Base-by-base conservation (phyloP, 2,329 filamentous ascomycete genomes). In the Neonectria magnoliae region DNA sequence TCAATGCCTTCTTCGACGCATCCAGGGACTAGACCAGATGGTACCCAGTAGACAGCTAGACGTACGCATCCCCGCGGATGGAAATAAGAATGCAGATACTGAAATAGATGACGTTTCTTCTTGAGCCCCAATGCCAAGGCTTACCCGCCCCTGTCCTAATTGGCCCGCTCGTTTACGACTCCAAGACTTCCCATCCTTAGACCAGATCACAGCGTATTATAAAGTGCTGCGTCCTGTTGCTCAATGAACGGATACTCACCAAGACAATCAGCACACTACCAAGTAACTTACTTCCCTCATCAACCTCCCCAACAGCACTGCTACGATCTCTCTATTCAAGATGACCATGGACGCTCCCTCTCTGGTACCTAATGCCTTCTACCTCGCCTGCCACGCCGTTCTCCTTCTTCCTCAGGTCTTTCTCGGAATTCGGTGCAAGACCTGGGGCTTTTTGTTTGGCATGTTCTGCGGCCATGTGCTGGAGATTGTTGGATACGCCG, bases 401-500 rank as follows among this genome's bases (percentile, higher is more conserved):
- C 80, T 83, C 8, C 80, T 87, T 48, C 79, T 75, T 3, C 45
- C 77, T 3, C 82, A 84, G 47, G 45, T 74, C 3, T 64, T 69
- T 29, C 69, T 80, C 11, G 82, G 83, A 10, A 36, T 82, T 5
- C 67, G 75, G 14, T 79, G 76, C 75, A 80, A 75, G 52, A 78
- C 77, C 3, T 82, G 80, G 77, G 78, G 75, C 18, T 84, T 80
- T 63, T 76, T 79, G 63, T 68, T 71, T 4, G 80, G 77, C 62
- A 85, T 90, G 80, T 69, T 84, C 2, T 71, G 80, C 13, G 88
- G 88, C 13, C 86, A 83, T 67, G 64, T 84, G 1, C 78, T 83
- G 41, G 88, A 90, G 68, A 82, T 89, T 8, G 68, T 90, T 16
- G 89, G 89, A 10, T 91, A 91, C 62, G 76, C 78, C 0, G 88